phyloP scores from a whole-genome alignment of 2,329 filamentous ascomycete species.

The Bimuria novae-zelandiae region DNA sequence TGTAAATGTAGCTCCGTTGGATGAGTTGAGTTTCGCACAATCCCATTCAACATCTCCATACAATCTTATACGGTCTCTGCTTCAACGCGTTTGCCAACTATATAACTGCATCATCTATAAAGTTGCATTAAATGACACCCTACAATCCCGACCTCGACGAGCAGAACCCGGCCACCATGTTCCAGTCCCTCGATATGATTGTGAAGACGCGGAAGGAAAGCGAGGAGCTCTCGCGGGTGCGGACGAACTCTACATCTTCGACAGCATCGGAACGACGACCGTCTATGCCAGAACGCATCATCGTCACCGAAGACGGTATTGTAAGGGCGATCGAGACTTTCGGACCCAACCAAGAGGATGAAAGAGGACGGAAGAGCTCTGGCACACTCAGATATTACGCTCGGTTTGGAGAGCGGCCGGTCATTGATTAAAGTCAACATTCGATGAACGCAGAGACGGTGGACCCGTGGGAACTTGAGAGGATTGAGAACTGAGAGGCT shows the following conservation, averaged over 20 bases:
- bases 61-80: background rate
- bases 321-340: constrained; percentile 3
- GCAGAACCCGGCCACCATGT: background rate
- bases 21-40: background rate
- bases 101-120: background rate
- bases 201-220: background rate
- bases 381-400: background rate
- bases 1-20: too few species aligned
- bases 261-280: background rate
- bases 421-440: constrained; percentile 1
- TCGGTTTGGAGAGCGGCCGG: background rate
- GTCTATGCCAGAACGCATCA: background rate
- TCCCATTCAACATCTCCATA: background rate
- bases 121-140: background rate
- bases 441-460: too few species aligned
- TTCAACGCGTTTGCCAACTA: background rate
- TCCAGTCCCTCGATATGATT: background rate
- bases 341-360: background rate
- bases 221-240: background rate
- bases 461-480: too few species aligned
- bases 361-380: background rate
- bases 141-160: background rate
- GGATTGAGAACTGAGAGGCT: too few species aligned
- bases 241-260: background rate
- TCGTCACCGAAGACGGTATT: constrained; percentile 2